A percentile compares a stretch with the other conserved stretches of the same genome.
These are phyloP conservation scores for Cercospora sojina DNA, from an alignment of 2,329 filamentous ascomycete species.

Conservation along the genomic window DNA sequence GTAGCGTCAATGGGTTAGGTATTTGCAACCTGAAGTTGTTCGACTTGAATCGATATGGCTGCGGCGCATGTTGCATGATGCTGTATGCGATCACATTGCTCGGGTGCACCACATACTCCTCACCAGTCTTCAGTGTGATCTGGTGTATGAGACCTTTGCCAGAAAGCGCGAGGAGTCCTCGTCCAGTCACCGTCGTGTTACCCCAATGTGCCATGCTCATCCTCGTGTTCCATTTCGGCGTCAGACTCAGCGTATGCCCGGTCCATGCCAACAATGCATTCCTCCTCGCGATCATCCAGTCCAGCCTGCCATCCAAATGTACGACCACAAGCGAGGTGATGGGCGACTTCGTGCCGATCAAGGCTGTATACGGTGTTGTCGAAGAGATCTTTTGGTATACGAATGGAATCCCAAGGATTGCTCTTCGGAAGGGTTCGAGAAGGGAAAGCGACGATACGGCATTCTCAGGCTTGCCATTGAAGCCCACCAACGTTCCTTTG, in stretches of 20 bases:
- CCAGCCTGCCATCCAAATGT: constrained; percentile 86
- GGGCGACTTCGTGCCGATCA: constrained; percentile 84
- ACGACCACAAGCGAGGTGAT: constrained; percentile 84
- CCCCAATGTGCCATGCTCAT: constrained; percentile 87
- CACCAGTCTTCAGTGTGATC: constrained; percentile 73
- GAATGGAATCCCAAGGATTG: constrained; percentile 83
- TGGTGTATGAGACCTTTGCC: constrained; percentile 90
- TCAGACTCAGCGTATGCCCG: constrained; percentile 76
- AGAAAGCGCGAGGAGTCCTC: constrained; percentile 79
- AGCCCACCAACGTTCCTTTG: constrained; percentile 83
- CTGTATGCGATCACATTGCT: constrained; percentile 89
- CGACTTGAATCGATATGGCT: constrained; percentile 84
- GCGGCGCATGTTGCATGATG: constrained; percentile 68
- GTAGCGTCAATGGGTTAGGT: constrained; percentile 62
- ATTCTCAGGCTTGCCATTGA: constrained; percentile 89
- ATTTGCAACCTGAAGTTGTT: constrained; percentile 73
- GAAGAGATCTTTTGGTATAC: constrained; percentile 89
- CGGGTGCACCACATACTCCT: constrained; percentile 89
- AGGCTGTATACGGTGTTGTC: constrained; percentile 79
- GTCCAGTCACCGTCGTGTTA: constrained; percentile 80
- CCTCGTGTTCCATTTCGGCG: constrained; percentile 70
- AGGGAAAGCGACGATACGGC: constrained; percentile 86
- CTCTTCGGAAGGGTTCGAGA: constrained; percentile 78
- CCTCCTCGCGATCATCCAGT: constrained; percentile 90
- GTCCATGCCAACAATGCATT: constrained; percentile 95